Evolutionary conservation across 768 basidiomycete species (phyloP), one percentile per base, ranked within the genome.

Genomic region (Cystofilobasidium macerans): DNA sequence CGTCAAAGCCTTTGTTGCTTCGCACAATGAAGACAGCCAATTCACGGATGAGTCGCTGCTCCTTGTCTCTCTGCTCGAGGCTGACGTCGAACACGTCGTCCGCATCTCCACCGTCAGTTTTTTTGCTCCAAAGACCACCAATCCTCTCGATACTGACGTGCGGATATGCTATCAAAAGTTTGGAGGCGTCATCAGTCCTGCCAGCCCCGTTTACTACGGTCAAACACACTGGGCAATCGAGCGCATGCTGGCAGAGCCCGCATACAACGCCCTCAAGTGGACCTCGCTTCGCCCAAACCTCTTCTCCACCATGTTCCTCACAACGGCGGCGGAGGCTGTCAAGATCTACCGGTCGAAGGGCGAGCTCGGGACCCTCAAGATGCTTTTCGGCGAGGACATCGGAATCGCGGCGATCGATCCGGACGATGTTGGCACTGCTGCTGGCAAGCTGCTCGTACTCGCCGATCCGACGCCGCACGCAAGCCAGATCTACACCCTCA

Each of bases 151-250:
- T n/a, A n/a, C n/a, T n/a, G n/a, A n/a, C n/a, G n/a, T n/a, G n/a
- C n/a, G n/a, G n/a, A n/a, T n/a, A n/a, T n/a, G n/a, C n/a, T n/a
- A n/a, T n/a, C n/a, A n/a, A n/a, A n/a, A n/a, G n/a, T n/a, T 67
- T 65, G 24, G 26, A 5, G 20, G 3, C 28, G 7, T 61, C 42
- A 61, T 71, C 38, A 57, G 40, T 12, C 65, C 70, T 0, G 24
- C 36, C n/a, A 69, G 57, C 30, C 47, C 35, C 4, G 58, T 67
- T 24, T 71, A 16, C 30, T 69, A 68, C 58, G 70, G 62, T 5
- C 43, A 68, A 18, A 51, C 57, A n/a, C 70, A 71, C 57, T 69
- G 70, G 68, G 70, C 68, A 6, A 62, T 69, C 56, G 70, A 71
- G 45, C 58, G 57, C 8, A 42, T 69, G 48, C 62, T 71, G 9